A percentile compares a stretch with the other conserved stretches of the same genome.
Evolutionary conservation across 2,329 filamentous ascomycete genomes (phyloP).

Genomic region (Nothopassalora personata): DNA sequence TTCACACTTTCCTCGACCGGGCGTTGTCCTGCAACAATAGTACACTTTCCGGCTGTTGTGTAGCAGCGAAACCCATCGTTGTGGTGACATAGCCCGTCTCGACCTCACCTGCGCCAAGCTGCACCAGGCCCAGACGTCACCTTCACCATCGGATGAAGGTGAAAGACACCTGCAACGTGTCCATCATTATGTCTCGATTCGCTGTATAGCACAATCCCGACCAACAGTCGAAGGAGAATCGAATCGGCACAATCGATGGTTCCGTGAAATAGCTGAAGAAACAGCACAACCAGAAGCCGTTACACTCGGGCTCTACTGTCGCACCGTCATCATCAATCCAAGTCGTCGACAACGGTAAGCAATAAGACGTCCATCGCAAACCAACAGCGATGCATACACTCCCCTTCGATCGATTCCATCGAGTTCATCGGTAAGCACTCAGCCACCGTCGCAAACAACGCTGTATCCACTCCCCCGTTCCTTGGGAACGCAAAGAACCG

Average conservation of each 20-base stretch:
- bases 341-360: not conserved
- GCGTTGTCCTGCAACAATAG: not conserved
- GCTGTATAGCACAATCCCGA: not conserved
- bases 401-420: not conserved
- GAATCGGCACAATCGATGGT: not conserved
- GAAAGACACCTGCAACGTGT: not conserved
- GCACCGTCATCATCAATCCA: not conserved
- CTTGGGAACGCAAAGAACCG: not conserved
- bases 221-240: not conserved
- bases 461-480: not conserved
- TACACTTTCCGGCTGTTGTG: not conserved
- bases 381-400: not conserved
- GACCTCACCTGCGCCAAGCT: not conserved
- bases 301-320: not conserved
- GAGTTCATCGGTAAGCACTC: not conserved
- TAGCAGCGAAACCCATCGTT: not conserved
- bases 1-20: not conserved
- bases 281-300: not conserved
- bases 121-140: not conserved
- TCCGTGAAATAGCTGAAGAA: not conserved
- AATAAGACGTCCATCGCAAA: not conserved
- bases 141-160: not conserved
- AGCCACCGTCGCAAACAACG: not conserved
- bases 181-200: not conserved
- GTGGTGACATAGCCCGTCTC: not conserved